A percentile compares a stretch with the other conserved stretches of the same genome.
Conservation (phyloP, 179 eudicot genomes). For the Actinidia arguta region DNA sequence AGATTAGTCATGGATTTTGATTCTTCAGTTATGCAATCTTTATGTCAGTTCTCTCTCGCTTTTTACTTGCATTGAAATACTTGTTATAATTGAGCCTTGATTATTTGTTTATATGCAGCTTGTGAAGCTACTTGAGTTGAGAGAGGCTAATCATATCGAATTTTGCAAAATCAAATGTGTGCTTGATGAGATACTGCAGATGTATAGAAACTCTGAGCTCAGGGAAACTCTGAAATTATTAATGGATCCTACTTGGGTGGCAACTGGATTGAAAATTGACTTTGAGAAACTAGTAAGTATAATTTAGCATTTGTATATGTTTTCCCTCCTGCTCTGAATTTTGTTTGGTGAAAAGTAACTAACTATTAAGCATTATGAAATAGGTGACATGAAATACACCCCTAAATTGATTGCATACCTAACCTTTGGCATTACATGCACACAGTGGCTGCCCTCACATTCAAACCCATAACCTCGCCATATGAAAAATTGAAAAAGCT, state of each 20-base stretch:
- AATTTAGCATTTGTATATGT: constrained; percentile 7
- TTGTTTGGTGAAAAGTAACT: neutral
- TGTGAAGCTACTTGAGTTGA: constrained; percentile 95
- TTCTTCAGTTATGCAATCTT: no score
- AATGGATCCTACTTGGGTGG: constrained; percentile 93
- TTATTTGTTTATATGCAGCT: constrained; percentile 61
- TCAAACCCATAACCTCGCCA: no score
- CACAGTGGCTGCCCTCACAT: no score
- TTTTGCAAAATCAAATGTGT: constrained; percentile 89
- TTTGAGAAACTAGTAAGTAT: constrained; percentile 77
- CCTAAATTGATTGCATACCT: no score
- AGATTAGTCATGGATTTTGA: neutral
- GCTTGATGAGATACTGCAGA: constrained; percentile 76
- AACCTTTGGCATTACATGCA: neutral
- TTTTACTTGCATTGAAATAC: neutral
- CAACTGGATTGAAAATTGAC: constrained; percentile 90
- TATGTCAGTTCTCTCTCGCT: neutral
- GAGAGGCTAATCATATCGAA: constrained; percentile 98
- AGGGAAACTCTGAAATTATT: constrained; percentile 66
- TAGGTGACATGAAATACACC: neutral
- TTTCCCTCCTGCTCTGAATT: neutral
- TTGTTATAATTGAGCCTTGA: neutral
- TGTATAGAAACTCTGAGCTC: constrained; percentile 75
- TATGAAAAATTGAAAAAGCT: neutral
- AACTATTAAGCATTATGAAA: neutral